Base-by-base conservation (phyloP, 345 rosid genomes). In the Litchi chinensis region DNA sequence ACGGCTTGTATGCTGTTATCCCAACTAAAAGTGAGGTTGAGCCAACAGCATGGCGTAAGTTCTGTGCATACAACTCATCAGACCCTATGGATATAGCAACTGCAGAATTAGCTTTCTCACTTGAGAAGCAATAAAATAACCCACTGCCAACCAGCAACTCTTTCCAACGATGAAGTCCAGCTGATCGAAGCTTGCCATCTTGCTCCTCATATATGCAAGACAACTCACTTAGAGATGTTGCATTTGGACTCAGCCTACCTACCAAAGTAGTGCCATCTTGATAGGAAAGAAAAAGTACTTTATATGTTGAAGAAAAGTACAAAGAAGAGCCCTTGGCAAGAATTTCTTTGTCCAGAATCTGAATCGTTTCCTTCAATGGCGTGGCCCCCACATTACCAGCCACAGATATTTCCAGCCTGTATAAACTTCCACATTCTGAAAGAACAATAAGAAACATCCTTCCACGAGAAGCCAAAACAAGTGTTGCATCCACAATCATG, bases 101-200 rank as follows among this genome's bases (percentile, higher is more conserved):
- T 66, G 95, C 94, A 82, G 93, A 75, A 85, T 94, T 94, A 37
- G 92, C 88, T 81, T 93, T 96, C 80, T 82, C 46, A 77, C 90
- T 87, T 12, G 99, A 96, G 81, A 91, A 93, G 88, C 97, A 89
- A 84, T 83, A 89, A 82, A 93, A 94, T 64, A 96, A 79, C 50
- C 98, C 98, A 82, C 90, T 87, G 77, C 97, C 93, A 85, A 76
- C 83, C 76, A 90, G 87, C 82, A 94, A 86, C 84, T 94, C 97
- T 82, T 87, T 93, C 98, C 98, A 96, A 73, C 90, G 97, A 87
- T 93, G 97, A 84, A 96, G 82, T 79, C 93, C 95, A 79, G 95
- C 98, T 79, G 94, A 80, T 65, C 82, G 85, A 43, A 79, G 82
- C 86, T 89, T 91, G 77, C 89, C 90, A 81, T 93, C 97, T 80